These are phyloP conservation scores for Neolecta irregularis DNA, from an alignment of 1,139 yeast genomes.

Conservation along the genomic window DNA sequence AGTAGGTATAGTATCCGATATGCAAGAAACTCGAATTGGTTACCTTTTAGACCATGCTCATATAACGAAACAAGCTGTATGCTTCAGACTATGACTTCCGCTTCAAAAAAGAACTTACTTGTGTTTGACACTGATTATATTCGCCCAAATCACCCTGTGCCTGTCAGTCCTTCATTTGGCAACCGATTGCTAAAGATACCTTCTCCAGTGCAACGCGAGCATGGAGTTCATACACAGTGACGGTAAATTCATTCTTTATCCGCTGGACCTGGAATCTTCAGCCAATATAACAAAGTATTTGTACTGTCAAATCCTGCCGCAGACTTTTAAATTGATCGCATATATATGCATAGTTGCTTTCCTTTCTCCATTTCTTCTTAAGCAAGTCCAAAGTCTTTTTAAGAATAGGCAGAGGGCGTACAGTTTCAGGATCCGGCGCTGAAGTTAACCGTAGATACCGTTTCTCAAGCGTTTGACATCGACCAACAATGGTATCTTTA, in stretches of 20 bases:
- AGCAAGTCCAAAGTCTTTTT: slow-evolving; percentile 43
- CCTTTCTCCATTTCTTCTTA: slow-evolving; percentile 37
- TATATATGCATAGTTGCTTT: slow-evolving; percentile 51
- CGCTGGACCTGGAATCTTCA: too few species aligned
- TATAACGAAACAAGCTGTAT: slow-evolving; percentile 28
- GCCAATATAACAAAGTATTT: too few species aligned
- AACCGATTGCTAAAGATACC: slow-evolving; percentile 3
- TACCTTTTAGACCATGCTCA: slow-evolving; percentile 28
- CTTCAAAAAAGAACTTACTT: slow-evolving; percentile 20
- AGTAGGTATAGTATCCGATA: slow-evolving; percentile 66
- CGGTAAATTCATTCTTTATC: slow-evolving; percentile 62
- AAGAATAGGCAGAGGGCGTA: slow-evolving; percentile 55
- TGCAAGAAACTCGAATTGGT: slow-evolving; percentile 48
- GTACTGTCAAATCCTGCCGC: slow-evolving; percentile 83
- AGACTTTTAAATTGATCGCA: slow-evolving; percentile 84
- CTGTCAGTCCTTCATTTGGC: neutral
- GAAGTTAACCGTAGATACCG: slow-evolving; percentile 71
- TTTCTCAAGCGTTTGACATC: slow-evolving; percentile 52
- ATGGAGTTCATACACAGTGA: slow-evolving; percentile 68
- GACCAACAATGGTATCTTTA: slow-evolving; percentile 41
- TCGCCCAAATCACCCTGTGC: slow-evolving; percentile 70
- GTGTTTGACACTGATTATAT: slow-evolving; percentile 86
- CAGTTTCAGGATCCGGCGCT: slow-evolving; percentile 73
- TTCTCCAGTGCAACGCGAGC: slow-evolving; percentile 67
- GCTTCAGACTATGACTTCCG: neutral